phyloP scores from a whole-genome alignment of 2,329 filamentous ascomycete species.

The Rhinocladiella similis region DNA sequence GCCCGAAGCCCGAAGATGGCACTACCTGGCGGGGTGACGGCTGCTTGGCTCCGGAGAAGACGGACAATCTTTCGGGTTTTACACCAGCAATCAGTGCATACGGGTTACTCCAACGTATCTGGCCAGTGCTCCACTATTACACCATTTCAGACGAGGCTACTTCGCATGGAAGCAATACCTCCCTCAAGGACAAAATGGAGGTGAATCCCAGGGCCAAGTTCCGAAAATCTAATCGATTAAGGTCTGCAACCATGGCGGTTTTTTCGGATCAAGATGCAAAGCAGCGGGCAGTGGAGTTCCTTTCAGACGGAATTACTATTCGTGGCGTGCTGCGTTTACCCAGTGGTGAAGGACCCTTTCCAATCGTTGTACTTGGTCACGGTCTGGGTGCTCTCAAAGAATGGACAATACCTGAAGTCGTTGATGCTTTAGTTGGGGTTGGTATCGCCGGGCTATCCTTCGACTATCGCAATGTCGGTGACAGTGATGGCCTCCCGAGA shows the following conservation, averaged over 20 bases:
- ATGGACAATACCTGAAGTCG: constrained; percentile 19
- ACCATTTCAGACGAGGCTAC: no score
- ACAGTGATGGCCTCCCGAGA: constrained; percentile 32
- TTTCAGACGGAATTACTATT: constrained; percentile 15
- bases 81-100: no score
- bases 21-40: no score
- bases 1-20: no score
- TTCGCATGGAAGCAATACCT: neutral
- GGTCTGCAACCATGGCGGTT: neutral
- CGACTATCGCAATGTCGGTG: constrained; percentile 29
- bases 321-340: constrained; percentile 12
- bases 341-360: constrained; percentile 5
- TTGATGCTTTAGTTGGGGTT: constrained; percentile 7
- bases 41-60: no score
- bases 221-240: neutral
- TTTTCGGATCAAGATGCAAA: neutral
- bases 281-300: constrained; percentile 8
- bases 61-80: no score
- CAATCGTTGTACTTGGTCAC: constrained; percentile 14
- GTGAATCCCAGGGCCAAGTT: no score
- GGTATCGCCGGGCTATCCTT: constrained; percentile 18
- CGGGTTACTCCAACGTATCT: no score
- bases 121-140: no score
- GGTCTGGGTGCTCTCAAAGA: constrained; percentile 15
- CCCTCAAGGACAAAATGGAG: neutral